phyloP scores from a whole-genome alignment of 176 grass and related monocot species.

The Bromus sterilis region DNA sequence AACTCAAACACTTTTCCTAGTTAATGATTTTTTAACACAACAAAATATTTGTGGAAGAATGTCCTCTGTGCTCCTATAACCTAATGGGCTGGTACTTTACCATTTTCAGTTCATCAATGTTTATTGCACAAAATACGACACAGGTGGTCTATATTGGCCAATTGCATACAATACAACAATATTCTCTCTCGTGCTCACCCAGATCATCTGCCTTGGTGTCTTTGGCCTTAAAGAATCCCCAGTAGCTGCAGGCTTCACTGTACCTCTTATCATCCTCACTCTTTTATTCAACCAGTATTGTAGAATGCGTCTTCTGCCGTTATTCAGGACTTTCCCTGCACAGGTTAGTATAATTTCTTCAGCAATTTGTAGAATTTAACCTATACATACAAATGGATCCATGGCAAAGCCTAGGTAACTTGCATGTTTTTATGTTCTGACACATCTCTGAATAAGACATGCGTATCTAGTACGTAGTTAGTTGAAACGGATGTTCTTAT shows the following conservation, averaged over 20 bases:
- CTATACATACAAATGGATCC: neutral
- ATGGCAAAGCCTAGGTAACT: neutral
- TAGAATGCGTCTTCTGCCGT: conserved; percentile 59
- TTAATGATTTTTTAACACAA: neutral
- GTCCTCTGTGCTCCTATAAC: neutral
- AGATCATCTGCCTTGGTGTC: conserved; percentile 84
- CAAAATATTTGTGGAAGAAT: neutral
- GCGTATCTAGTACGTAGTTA: neutral
- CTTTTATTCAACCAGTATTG: conserved; percentile 91
- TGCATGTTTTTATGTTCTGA: neutral
- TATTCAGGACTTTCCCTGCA: conserved; percentile 68
- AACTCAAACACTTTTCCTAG: neutral
- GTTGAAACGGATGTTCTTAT: neutral
- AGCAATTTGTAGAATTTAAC: neutral
- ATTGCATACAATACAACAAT: conserved; percentile 82
- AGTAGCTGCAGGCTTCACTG: conserved; percentile 67
- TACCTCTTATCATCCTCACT: conserved; percentile 73
- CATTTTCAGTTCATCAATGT: conserved; percentile 77
- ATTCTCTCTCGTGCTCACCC: conserved; percentile 81
- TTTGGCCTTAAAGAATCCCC: conserved; percentile 79
- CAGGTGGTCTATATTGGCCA: conserved; percentile 80
- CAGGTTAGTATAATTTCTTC: conserved; percentile 47
- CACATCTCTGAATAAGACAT: neutral
- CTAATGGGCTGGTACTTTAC: neutral
- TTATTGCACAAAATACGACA: conserved; percentile 76